These are phyloP conservation scores for Phaeosphaeria sp. DNA, from an alignment of 2,329 filamentous ascomycete genomes.

Conservation along the genomic window DNA sequence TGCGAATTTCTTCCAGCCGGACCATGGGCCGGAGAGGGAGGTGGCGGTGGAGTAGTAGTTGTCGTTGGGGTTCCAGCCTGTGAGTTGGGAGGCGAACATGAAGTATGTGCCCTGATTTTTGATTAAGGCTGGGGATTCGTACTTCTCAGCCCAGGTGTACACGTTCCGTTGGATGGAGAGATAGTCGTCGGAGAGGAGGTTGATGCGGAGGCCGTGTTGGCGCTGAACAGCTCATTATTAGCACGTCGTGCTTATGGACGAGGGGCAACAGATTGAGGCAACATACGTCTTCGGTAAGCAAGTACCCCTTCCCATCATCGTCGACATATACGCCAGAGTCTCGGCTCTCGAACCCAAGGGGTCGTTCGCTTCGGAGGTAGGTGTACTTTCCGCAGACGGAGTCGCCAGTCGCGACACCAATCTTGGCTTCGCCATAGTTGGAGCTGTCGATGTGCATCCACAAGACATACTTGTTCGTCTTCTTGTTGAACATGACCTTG, in stretches of 20 bases:
- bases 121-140: constrained; percentile 69
- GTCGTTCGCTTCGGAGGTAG: constrained; percentile 56
- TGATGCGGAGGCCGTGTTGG: constrained; percentile 64
- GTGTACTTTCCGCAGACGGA: constrained; percentile 68
- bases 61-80: constrained; percentile 66
- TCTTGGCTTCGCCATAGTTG: constrained; percentile 68
- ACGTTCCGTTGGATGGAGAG: constrained; percentile 57
- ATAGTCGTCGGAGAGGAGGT: constrained; percentile 64
- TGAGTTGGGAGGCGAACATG: constrained; percentile 65
- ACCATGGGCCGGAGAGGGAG: constrained; percentile 67
- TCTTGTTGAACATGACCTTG: constrained; percentile 72
- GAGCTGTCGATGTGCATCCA: constrained; percentile 72
- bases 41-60: constrained; percentile 69
- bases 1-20: constrained; percentile 65
- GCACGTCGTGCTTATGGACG: too few species aligned
- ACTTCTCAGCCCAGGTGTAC: constrained; percentile 62
- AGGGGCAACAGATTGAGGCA: too few species aligned
- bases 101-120: constrained; percentile 68
- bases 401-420: constrained; percentile 67
- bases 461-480: constrained; percentile 70
- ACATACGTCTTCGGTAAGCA: constrained; percentile 68
- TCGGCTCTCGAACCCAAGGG: constrained; percentile 60
- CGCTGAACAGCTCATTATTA: too few species aligned
- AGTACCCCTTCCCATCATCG: constrained; percentile 66
- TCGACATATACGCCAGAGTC: constrained; percentile 69